Evolutionary conservation across 768 basidiomycete species (phyloP), one percentile per base, ranked within the genome.

Genomic region (Pilatotrama ljubarskyi): DNA sequence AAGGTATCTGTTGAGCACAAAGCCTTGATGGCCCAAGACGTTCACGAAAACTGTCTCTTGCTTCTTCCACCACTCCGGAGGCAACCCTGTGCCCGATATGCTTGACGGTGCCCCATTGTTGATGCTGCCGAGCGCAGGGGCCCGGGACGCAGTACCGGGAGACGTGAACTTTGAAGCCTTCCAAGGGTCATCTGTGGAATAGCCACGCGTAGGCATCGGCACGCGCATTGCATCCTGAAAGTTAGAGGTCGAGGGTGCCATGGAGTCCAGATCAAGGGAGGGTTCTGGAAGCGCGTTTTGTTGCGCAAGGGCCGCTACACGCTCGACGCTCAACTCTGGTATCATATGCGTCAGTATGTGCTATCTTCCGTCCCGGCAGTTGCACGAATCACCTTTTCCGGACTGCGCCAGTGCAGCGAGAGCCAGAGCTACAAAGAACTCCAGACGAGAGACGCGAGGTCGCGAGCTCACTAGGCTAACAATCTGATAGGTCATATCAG

Each of bases 381-480:
- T 17, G 14, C 58, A 65, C 43, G 25, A 29, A 60, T 24, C 56
- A 90, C 91, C 91, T 82, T 87, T 86, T 3, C 85, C 87, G 5
- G 84, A 77, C 73, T 98, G 95, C 5, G 91, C 92, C 4, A 96
- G 77, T 2, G 92, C 91, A 44, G 91, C 92, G 14, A 98, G 79
- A 11, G 91, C 93, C 24, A 98, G 74, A 10, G 93, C 91, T 11
- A 95, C 91, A 71, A 91, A 95, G 77, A 96, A 95, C 70, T 98
- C 95, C 57, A 88, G 84, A 65, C 86, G 91, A 8, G 92, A 91
- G 37, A 98, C 89, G 51, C 87, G 81, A 43, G 90, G 81, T 59
- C 82, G 82, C 35, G 88, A 87, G 73, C 90, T 91, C 52, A 94
- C 93, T 20, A 95, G 79, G 73, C 90, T 93, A 56, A 97, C 89